Evolutionary conservation across 2,329 filamentous ascomycete species (phyloP), one percentile per base, ranked within the genome.

Genomic region (Ceratocystis eucalypticola): DNA sequence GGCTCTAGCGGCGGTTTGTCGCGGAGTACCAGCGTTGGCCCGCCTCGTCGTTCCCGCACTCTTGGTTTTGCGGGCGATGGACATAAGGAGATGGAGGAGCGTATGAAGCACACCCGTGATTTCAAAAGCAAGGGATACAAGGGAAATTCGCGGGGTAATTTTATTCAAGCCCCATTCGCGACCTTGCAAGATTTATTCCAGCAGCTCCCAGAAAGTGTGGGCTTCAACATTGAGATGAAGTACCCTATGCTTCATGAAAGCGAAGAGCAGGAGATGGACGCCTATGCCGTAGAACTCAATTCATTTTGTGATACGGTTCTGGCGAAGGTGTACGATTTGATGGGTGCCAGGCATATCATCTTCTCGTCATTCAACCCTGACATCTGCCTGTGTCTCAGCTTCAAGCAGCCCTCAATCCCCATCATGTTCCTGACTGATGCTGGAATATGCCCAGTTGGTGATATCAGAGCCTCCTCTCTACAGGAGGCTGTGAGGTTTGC

Each of bases 211-310:
- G 83, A 88, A 69, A 81, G 84, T 15, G 88, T 96, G 25, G 92
- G 94, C 15, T 99, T 99, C 82, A 97, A 99, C 76, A 96, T 99
- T 71, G 94, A 99, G 78, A 89, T 99, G 83, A 97, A 99, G 77
- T 99, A 99, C 74, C 94, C 94, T 4, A 97, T 97, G 92, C 84
- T 99, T 53, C 88, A 93, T 74, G 95, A 99, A 79, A 90, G 86
- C 67, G 91, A 96, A 75, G 89, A 95, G 74, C 89, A 96, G 70
- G 91, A 96, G 71, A 96, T 97, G 91, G 93, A 96, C 74, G 89
- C 89, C 2, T 96, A 96, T 73, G 92, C 91, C 0, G 89, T 97
- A 61, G 94, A 99, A 77, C 83, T 97, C 71, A 97, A 97, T 76
- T 91, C 88, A 0, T 99, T 97, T 75, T 93, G 95, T 73, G 94